phyloP scores from a whole-genome alignment of 1,284 basidiomycete genomes.

The Cutaneotrichosporon sp. region DNA sequence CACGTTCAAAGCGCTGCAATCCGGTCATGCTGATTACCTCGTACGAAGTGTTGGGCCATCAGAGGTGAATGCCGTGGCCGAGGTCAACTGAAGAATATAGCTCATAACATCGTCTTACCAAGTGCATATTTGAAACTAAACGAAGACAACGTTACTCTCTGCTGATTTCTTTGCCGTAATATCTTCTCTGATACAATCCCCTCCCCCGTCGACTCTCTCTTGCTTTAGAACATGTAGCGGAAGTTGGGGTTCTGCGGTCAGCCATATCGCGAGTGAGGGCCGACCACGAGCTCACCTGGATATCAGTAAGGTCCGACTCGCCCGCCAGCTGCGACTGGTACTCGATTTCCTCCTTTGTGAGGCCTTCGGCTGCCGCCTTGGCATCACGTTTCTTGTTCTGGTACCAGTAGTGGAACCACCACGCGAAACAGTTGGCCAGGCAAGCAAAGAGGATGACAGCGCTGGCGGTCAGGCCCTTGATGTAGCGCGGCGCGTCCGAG shows the following conservation, averaged over 20 bases:
- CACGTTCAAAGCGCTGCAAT: no score
- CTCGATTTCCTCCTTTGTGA: constrained; percentile 24
- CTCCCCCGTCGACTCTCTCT: no score
- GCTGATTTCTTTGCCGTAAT: no score
- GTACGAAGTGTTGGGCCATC: no score
- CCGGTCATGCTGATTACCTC: no score
- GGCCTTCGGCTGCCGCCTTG: constrained; percentile 13
- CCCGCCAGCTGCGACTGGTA: constrained; percentile 22
- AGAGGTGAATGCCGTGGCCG: no score
- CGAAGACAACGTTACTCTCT: no score
- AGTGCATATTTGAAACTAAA: no score
- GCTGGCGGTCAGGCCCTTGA: constrained; percentile 15
- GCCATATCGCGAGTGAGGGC: background rate
- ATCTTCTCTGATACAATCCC: no score
- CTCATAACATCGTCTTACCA: no score
- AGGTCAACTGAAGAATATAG: no score
- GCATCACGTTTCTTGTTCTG: constrained; percentile 23
- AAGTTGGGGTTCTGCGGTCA: constrained; percentile 8
- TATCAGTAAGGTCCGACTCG: constrained; percentile 29
- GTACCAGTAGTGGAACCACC: constrained; percentile 21
- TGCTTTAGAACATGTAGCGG: constrained; percentile 3
- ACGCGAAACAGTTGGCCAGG: constrained; percentile 10
- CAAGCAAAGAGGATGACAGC: constrained; percentile 14
- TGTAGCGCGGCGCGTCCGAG: constrained; percentile 21
- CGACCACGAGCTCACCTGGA: background rate